Evolutionary conservation across 2,329 filamentous ascomycete genomes (phyloP), one percentile per base, ranked within the genome.

Genomic region (Arthrinium phaeospermum): DNA sequence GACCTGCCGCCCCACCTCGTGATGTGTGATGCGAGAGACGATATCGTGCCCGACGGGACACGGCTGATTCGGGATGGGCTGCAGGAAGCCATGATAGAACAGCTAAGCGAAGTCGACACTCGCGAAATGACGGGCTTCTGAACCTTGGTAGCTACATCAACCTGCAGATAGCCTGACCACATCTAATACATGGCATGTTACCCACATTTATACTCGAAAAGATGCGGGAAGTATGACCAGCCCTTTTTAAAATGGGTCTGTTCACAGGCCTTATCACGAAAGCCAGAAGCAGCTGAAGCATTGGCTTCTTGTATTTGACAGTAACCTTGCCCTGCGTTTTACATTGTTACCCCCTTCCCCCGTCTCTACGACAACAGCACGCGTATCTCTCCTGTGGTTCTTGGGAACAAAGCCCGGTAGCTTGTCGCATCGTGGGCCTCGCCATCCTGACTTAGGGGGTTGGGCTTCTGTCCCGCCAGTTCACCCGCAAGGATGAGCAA

Each of bases 311-410:
- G 0, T 64, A 10, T 14, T 14, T 14, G 19, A 16, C 13, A 64
- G 57, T 64, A 30, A 34, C 12, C 41, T 64, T 37, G 53, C 30
- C 19, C 30, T 2, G 19, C n/a, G 4, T 37, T 64, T n/a, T 13
- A 1, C n/a, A 27, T 53, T 46, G 12, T 2, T 7, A 22, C 34
- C 3, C 3, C n/a, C n/a, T n/a, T n/a, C n/a, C n/a, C 41, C 53
- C 27, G 34, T 24, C 64, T 68, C 73, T 81, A 90, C 19, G 88
- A 90, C 14, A 91, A 78, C 67, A 91, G 77, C 45, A 91, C 89
- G 34, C 88, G 84, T 45, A 91, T 89, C 77, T 92, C 90, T 8
- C 87, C 86, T 8, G 86, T 86, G 5, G 90, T 91, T 68, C 90
- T 85, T 0, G 89, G 89, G 76, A 91, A 91, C 13, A 89, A 77